Evolutionary conservation across 2,329 filamentous ascomycete species (phyloP), one percentile per base, ranked within the genome.

Genomic region (Fusarium goolgardi): DNA sequence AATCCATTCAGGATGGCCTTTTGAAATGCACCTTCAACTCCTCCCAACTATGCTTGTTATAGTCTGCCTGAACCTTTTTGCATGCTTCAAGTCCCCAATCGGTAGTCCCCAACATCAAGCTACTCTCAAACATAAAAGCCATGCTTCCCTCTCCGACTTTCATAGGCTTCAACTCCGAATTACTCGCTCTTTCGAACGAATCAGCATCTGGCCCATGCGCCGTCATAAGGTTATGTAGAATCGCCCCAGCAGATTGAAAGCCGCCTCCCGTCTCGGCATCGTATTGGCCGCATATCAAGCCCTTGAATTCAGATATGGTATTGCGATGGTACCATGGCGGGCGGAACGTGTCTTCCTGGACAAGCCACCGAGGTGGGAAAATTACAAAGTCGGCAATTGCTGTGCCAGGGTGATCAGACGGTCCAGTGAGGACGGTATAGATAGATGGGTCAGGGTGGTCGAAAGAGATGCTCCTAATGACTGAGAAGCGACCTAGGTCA

Each of bases 361-460:
- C 89, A 25, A 91, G 84, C 90, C 90, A 92, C 29, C 90, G 83
- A 0, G 90, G 90, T 4, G 90, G 89, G 79, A 92, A 92, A 78
- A 91, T 88, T 74, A 92, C 88, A 70, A 92, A 92, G 78, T 93
- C 90, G 11, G 88, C 89, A 8, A 91, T 79, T 21, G 90, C 88
- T 0, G 90, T 90, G 11, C 89, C 88, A 0, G 86, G 82, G 2
- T 83, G 84, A 3, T 84, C 79, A 3, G 87, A 88, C 11, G 85
- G 87, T 1, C 87, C 88, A 2, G 90, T 88, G 5, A 91, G 81
- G 6, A 92, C 90, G 0, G 88, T 94, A 80, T 89, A 94, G 76
- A 95, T 94, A 62, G 86, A 89, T 0, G 92, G 92, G 74, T 94
- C 92, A 0, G 91, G 91, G 73, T 95, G 92, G 77, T 94, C 70